A percentile compares a stretch with the other conserved stretches of the same genome.
phyloP scores from a whole-genome alignment of 2,329 filamentous ascomycete species.

The Exophiala phaeomuriformis region DNA sequence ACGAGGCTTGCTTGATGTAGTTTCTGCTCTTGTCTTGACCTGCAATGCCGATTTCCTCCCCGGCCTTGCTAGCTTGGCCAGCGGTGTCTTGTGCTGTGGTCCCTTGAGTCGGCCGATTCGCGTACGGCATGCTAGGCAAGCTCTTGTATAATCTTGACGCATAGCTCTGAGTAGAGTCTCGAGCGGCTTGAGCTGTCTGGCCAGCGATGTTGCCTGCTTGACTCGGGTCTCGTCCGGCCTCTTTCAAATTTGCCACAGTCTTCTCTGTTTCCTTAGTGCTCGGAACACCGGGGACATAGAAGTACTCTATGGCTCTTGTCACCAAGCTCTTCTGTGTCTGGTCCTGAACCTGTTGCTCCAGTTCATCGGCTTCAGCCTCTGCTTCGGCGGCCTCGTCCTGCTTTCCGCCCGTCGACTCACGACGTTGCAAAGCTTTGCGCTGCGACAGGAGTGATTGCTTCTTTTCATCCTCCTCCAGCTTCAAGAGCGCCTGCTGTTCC shows the following conservation, averaged over 20 bases:
- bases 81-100: constrained; percentile 6
- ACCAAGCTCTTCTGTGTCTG: constrained; percentile 28
- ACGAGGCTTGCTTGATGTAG: constrained; percentile 23
- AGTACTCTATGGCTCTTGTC: constrained; percentile 27
- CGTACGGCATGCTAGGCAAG: constrained; percentile 23
- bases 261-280: constrained; percentile 25
- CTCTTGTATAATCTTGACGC: constrained; percentile 19
- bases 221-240: constrained; percentile 12
- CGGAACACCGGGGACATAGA: constrained; percentile 24
- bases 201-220: constrained; percentile 11
- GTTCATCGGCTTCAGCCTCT: constrained; percentile 25
- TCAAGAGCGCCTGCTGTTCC: constrained; percentile 37
- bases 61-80: constrained; percentile 7
- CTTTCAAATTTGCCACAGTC: constrained; percentile 12
- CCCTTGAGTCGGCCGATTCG: constrained; percentile 8
- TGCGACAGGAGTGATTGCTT: constrained; percentile 24
- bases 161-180: constrained; percentile 13
- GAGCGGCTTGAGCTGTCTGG: constrained; percentile 17
- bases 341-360: constrained; percentile 26
- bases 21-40: constrained; percentile 18
- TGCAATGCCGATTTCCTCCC: neutral
- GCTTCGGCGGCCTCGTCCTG: constrained; percentile 27
- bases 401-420: constrained; percentile 24
- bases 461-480: constrained; percentile 37
- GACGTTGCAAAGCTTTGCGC: constrained; percentile 21